Percentiles rank a stretch among this genome's conserved stretches.
These are phyloP conservation scores for Aspergillus versicolor DNA, from an alignment of 2,329 filamentous ascomycete genomes.

Conservation along the genomic window DNA sequence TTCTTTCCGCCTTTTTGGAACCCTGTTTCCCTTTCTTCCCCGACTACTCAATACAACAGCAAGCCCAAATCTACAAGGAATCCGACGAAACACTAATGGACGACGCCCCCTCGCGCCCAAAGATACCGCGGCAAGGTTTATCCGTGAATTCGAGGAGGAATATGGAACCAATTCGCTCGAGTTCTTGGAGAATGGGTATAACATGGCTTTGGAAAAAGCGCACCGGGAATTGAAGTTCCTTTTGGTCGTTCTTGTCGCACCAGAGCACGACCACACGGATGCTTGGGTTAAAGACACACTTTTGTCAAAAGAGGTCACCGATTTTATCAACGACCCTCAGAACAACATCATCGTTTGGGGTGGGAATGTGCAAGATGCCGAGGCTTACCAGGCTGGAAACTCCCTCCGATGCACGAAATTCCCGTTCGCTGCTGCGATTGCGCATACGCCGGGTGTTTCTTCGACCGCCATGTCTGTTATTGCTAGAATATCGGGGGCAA, in stretches of 20 bases:
- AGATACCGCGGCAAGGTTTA: constrained; percentile 85
- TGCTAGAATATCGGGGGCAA: constrained; percentile 72
- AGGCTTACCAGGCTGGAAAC: constrained; percentile 88
- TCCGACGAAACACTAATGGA: constrained; percentile 60
- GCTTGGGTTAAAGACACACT: constrained; percentile 81
- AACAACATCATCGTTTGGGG: constrained; percentile 89
- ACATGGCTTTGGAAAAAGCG: constrained; percentile 83
- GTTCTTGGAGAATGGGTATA: constrained; percentile 86
- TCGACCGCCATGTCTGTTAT: constrained; percentile 89
- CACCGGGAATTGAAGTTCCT: constrained; percentile 91
- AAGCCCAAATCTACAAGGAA: constrained; percentile 51
- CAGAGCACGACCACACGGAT: constrained; percentile 90
- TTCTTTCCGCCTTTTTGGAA: constrained; percentile 70
- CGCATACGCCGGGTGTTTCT: constrained; percentile 80
- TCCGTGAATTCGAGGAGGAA: constrained; percentile 91
- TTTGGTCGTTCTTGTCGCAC: constrained; percentile 81
- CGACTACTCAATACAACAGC: constrained; percentile 50
- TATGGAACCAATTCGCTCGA: constrained; percentile 68
- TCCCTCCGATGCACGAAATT: constrained; percentile 89
- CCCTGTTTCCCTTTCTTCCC: constrained; percentile 78
- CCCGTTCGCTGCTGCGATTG: constrained; percentile 82
- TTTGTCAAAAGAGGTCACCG: constrained; percentile 69
- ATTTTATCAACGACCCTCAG: constrained; percentile 69
- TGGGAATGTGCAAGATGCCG: constrained; percentile 87
- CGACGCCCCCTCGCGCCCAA: constrained; percentile 76